Percentiles rank a stretch among this genome's conserved stretches.
These are phyloP conservation scores for Pyrus hybrid DNA, from an alignment of 331 rosid genomes.

Conservation along the genomic window DNA sequence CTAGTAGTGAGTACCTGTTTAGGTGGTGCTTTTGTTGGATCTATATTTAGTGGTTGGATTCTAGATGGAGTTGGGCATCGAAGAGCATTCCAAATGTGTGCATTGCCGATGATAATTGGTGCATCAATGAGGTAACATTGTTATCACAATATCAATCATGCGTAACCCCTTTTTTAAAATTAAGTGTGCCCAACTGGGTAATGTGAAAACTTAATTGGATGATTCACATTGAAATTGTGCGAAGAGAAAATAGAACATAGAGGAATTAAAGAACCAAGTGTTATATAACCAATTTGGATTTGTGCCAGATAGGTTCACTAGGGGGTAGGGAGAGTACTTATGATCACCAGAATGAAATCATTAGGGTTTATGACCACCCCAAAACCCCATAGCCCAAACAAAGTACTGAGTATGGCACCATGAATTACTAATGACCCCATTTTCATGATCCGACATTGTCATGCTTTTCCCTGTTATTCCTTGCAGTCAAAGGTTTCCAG, in stretches of 20 bases:
- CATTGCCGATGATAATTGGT: conserved; percentile 81
- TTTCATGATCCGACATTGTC: neutral
- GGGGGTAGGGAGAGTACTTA: neutral
- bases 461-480: neutral
- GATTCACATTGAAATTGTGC: neutral
- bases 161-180: neutral
- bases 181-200: neutral
- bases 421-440: neutral
- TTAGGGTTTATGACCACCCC: neutral
- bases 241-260: neutral
- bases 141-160: neutral
- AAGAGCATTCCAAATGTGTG: conserved; percentile 81
- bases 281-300: neutral
- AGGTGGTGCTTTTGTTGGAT: conserved; percentile 82
- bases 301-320: neutral
- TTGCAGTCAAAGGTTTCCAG: neutral
- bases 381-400: neutral
- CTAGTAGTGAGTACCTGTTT: conserved; percentile 82
- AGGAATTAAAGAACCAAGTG: neutral
- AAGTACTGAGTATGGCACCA: neutral
- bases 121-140: conserved; percentile 59
- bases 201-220: neutral
- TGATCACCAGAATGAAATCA: neutral
- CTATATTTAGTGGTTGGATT: conserved; percentile 68
- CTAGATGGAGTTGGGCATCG: conserved; percentile 77